A percentile compares a stretch with the other conserved stretches of the same genome.
phyloP scores from a whole-genome alignment of 2,329 filamentous ascomycete species.

The Didymosphaeria variabile region DNA sequence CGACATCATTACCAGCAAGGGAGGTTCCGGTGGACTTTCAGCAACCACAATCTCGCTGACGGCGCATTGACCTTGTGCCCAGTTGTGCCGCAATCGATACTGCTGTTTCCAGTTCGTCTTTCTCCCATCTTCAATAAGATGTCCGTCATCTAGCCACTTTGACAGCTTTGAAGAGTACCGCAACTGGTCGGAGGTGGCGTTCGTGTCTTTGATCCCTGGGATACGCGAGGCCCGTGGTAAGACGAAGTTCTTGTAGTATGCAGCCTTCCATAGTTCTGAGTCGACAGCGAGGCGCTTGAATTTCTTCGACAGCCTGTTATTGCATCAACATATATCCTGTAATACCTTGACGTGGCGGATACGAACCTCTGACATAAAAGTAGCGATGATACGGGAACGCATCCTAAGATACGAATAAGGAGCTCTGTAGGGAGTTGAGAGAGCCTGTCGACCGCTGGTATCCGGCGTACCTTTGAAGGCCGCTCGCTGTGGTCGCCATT shows the following conservation, averaged over 20 bases:
- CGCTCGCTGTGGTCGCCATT: constrained; percentile 37
- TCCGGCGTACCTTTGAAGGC: constrained; percentile 57
- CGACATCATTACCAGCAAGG: constrained; percentile 77
- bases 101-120: constrained; percentile 84
- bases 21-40: constrained; percentile 62
- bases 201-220: constrained; percentile 67
- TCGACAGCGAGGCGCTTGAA: constrained; percentile 78
- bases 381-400: constrained; percentile 74
- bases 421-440: constrained; percentile 86
- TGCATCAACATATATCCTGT: constrained; percentile 17
- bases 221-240: constrained; percentile 80
- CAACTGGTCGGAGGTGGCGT: constrained; percentile 48
- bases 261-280: constrained; percentile 87
- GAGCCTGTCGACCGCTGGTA: constrained; percentile 65
- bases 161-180: constrained; percentile 65
- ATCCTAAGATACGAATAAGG: constrained; percentile 82
- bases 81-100: constrained; percentile 90
- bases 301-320: constrained; percentile 73
- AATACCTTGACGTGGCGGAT: background rate
- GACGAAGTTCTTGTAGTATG: constrained; percentile 89
- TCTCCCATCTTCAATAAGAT: constrained; percentile 60
- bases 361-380: constrained; percentile 68
- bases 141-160: constrained; percentile 69
- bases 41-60: constrained; percentile 78
- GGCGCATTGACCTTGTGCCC: constrained; percentile 82